Evolutionary conservation across 441 rosid species (phyloP).

Genomic region (Euphorbia celastroides): DNA sequence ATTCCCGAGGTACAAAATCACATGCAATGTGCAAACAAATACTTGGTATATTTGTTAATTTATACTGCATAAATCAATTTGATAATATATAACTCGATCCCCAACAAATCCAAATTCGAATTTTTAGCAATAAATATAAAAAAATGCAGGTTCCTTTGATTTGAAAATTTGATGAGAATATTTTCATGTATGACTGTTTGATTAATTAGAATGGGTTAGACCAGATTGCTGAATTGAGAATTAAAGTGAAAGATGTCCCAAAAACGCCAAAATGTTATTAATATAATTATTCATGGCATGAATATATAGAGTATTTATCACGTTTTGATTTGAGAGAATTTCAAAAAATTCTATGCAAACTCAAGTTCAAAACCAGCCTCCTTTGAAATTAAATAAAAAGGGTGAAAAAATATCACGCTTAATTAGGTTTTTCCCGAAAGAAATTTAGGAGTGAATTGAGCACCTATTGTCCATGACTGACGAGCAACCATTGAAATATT

Average conservation of each 20-base stretch:
- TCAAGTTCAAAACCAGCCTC: no score
- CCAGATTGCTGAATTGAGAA: conserved; percentile 9
- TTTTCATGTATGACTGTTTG: neutral
- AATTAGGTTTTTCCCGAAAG: no score
- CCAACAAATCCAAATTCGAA: neutral
- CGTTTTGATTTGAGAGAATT: conserved; percentile 5
- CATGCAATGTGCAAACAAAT: conserved; percentile 9
- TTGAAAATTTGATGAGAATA: neutral
- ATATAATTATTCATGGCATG: neutral
- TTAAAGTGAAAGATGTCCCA: conserved; percentile 15
- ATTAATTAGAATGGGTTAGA: neutral
- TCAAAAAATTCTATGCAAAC: no score
- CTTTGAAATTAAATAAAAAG: no score
- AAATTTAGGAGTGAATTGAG: no score
- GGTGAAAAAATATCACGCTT: no score
- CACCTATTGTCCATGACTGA: no score
- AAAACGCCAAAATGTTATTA: neutral
- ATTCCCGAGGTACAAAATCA: conserved; percentile 11
- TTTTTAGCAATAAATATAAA: neutral
- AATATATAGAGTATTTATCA: conserved; percentile 1
- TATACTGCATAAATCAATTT: neutral
- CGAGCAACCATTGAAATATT: no score
- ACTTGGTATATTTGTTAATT: neutral
- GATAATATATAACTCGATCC: neutral
- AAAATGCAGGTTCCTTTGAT: neutral